Base-by-base conservation (phyloP, 2,329 filamentous ascomycete species). In the Penicillium olsonii region DNA sequence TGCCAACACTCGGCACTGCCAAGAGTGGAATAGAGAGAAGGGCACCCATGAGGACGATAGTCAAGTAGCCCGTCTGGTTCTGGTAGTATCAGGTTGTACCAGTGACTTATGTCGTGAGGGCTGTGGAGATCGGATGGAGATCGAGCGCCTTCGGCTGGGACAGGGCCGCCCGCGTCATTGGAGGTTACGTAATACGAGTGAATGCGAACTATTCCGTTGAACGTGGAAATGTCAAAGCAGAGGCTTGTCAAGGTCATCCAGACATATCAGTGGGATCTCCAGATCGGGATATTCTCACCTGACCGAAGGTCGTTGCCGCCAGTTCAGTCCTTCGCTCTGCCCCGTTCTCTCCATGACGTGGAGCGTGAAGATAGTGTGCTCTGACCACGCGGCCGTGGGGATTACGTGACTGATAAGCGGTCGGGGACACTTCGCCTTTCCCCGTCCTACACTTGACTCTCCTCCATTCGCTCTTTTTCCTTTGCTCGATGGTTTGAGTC, bases 11-110 rank as follows among this genome's bases (percentile, higher is more conserved):
- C 56, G 94, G 94, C 60, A 99, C 72, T 60, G 90, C 92, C 74
- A 99, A 77, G 56, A 99, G 79, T 61, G 94, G 94, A 54, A 99
- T 73, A 55, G 92, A 96, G 47, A 99, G 81, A 65, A 95, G 77
- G 61, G 90, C 92, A 67, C 94, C 94, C 94, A 99, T 75, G 61
- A n/a, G 35, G 24, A 27, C 20, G 45, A 17, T 31, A 20, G 8
- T 39, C 11, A 19, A 37, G 12, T 24, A 27, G n/a, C 12, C 37
- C 20, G 37, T 15, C 37, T 29, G n/a, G 17, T 11, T 22, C 27
- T 15, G 2, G n/a, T 18, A 17, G 33, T 18, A 18, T 8, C 8
- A 24, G 8, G 22, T 18, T 9, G 33, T 35, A 15, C 15, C 8
- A 17, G n/a, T 35, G 33, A 10, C 5, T 35, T 10, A 3, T 15